A percentile compares a stretch with the other conserved stretches of the same genome.
Conservation (phyloP, 345 rosid genomes). For the Passiflora organensis region DNA sequence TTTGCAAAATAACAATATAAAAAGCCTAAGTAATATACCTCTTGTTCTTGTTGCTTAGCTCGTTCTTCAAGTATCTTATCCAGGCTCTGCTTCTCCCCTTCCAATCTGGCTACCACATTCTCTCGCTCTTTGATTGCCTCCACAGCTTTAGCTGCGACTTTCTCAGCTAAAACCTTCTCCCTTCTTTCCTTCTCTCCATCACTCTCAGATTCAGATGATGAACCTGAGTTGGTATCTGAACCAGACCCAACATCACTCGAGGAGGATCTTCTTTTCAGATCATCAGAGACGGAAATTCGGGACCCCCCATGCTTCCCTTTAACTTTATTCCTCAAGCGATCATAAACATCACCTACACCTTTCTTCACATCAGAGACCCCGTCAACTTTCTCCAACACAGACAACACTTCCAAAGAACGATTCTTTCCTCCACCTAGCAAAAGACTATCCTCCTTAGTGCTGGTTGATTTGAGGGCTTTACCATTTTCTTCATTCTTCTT, state of each 20-base stretch:
- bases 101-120: constrained; percentile 77
- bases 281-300: constrained; percentile 35
- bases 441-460: constrained; percentile 25
- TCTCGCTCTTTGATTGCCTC: constrained; percentile 76
- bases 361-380: constrained; percentile 27
- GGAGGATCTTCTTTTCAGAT: constrained; percentile 32
- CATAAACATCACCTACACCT: constrained; percentile 32
- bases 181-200: constrained; percentile 74
- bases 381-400: constrained; percentile 24
- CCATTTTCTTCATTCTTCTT: constrained; percentile 36
- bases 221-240: constrained; percentile 55
- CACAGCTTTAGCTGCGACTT: constrained; percentile 69
- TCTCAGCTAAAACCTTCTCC: constrained; percentile 70
- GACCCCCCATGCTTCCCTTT: constrained; percentile 35
- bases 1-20: neutral
- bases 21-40: constrained; percentile 41
- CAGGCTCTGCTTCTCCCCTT: constrained; percentile 91
- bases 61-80: constrained; percentile 91
- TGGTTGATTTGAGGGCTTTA: constrained; percentile 16
- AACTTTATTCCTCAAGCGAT: constrained; percentile 22
- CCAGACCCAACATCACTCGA: constrained; percentile 44
- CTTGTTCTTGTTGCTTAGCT: constrained; percentile 88
- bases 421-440: constrained; percentile 21
- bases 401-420: constrained; percentile 18
- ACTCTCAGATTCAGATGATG: constrained; percentile 73